Base-by-base conservation (phyloP, 139 green algal species). In the Zygnema cylindricum region DNA sequence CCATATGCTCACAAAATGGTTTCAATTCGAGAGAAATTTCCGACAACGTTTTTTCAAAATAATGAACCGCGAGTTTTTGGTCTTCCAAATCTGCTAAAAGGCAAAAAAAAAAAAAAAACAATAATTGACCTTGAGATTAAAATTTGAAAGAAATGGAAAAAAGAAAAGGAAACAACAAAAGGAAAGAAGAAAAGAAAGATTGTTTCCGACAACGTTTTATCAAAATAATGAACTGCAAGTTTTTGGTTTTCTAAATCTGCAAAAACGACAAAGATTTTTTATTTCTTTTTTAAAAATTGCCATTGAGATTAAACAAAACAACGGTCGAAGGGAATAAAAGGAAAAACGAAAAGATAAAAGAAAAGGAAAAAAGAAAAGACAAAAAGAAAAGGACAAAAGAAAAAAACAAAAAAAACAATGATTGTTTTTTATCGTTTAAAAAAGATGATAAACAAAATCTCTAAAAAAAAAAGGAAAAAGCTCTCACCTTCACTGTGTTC, bases 401-500 rank as follows among this genome's bases (percentile, higher is more conserved):
- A 3, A 43, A 7, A 84, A 33, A 84, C 3, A 43, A 33, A 43
- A 33, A 35, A 38, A 55, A 3, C 2, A 33, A 55, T 3, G 25
- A 33, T 35, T 35, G 30, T 35, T 35, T 21, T 69, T 16, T 35
- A 22, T 16, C 22, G 11, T 3, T 32, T 2, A 35, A 33, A 84
- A 3, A 84, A 38, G 7, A 33, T 32, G 77, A 35, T 2, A 43
- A 33, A 43, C 22, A 43, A 7, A 55, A 3, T 22, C 22, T 23
- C 49, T 21, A 33, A 69, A 33, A 3, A 7, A 11, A 3, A 3
- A 55, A 84, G 2, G 76, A 84, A 7, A 55, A 21, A n/a, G 33
- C 2, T 36, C 32, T 7, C 63, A 88, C 82, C 82, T 88, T 88
- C 82, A 2, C 39, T 41, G 30, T 88, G 82, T 63, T 88, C 82